Evolutionary conservation across 495 filamentous ascomycete species (phyloP), one percentile per base, ranked within the genome.

Genomic region (Thermothielavioides terrestris): DNA sequence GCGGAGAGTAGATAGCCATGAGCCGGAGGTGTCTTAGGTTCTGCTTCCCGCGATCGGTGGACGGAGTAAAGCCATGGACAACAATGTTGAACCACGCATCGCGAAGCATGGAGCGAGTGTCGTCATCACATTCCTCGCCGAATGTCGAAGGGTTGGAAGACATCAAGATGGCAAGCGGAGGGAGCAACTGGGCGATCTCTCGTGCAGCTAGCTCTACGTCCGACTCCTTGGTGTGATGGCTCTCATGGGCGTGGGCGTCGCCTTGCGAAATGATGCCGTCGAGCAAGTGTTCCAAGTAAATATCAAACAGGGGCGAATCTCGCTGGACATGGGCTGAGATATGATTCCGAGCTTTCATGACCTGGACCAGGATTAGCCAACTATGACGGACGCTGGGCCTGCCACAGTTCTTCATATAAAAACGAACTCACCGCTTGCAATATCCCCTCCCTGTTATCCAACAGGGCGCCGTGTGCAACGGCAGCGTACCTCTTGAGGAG

Each of bases 71-170:
- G 27, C 89, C 90, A 64, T 97, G 91, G 7, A 96, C 83, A 25
- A 87, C 85, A 43, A 96, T 85, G 62, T 98, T 98, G 65, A 95
- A 95, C 92, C 92, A 98, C 12, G 87, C 87, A 72, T 97, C 88
- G 30, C 90, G 83, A 53, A 92, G 80, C 39, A 94, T 70, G 17
- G 79, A 75, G 43, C 78, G 68, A 18, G 77, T 76, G 34, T 87
- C 77, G 31, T 87, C 81, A 53, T 84, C 79, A 15, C 62, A 56
- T 0, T 65, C 38, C 22, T 59, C 60, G 37, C 71, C 69, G 7
- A 69, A 56, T 14, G 65, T 55, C 5, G 72, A 55, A 18, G 76
- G 73, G 51, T 79, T 70, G 31, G 64, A 69, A 21, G 84, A 81
- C 59, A 89, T 82, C 26, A 92, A 72, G 10, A 86, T 63, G 17